Evolutionary conservation across 768 basidiomycete genomes (phyloP), one percentile per base, ranked within the genome.

Genomic region (Leucogyrophana mollusca): DNA sequence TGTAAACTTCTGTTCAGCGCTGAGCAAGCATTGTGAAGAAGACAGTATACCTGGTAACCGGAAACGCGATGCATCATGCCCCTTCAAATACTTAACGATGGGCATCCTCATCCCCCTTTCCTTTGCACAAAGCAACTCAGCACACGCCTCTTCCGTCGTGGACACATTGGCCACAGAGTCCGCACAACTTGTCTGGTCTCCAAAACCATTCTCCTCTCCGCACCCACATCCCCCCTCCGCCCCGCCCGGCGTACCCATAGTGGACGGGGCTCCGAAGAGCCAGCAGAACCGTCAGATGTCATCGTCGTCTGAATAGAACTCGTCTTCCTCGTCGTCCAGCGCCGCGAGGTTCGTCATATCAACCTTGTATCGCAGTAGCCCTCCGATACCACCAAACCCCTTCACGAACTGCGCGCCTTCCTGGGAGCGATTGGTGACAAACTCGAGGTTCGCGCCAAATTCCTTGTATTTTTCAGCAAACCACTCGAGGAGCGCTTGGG

Each of bases 391-490:
- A 67, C 95, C 95, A 58, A 99, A 98, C 34, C 95, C 95, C 66
- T 94, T 95, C 58, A 95, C 93, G 73, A 96, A 98, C 65, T 97
- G 94, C 25, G 91, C 90, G 24, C 95, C 95, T 65, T 99, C 95
- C 65, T 97, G 95, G 7, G 93, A 94, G 43, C 87, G 83, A 71
- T 97, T 94, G 53, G 94, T 95, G 35, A 98, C 85, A 63, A 98
- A 97, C 72, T 94, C 93, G 50, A 97, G 83, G 56, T 86, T 85
- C 42, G 95, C 91, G 51, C 95, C 96, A 62, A 97, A 98, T 34
- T 95, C 92, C 66, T 91, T 94, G 77, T 98, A 99, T 64, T 94
- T 93, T 65, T 98, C 96, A 36, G 96, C 87, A 65, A 98, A 93
- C 96, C 96, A 98, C 66, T 99, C 96, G 49, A 99, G 82, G 9